A percentile compares a stretch with the other conserved stretches of the same genome.
Evolutionary conservation across 2,329 filamentous ascomycete genomes (phyloP).

Genomic region (Cladosporium phlei): DNA sequence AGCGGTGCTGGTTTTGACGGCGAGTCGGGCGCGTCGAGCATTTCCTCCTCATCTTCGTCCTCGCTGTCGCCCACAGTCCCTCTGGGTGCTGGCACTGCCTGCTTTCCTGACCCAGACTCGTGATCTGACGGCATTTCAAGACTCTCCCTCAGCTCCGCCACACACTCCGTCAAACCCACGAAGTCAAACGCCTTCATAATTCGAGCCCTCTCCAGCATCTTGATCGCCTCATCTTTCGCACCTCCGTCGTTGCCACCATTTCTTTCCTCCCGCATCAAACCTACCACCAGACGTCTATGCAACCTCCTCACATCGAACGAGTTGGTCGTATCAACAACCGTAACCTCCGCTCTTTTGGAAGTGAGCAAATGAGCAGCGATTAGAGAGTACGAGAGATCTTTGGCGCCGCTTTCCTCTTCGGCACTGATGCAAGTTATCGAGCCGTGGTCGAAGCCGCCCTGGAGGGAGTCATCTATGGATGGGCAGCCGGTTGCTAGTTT

Average conservation of each 20-base stretch:
- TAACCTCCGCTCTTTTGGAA: conserved; percentile 28
- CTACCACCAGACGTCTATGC: conserved; percentile 22
- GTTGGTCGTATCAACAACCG: conserved; percentile 44
- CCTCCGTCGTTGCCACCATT: conserved; percentile 7
- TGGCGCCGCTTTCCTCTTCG: conserved; percentile 22
- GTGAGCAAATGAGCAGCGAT: conserved; percentile 38
- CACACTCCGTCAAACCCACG: conserved; percentile 43
- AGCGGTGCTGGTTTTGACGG: background rate
- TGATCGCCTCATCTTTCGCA: conserved; percentile 31
- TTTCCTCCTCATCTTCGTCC: conserved; percentile 38
- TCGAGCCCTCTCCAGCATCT: conserved; percentile 40
- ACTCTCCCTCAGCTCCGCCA: conserved; percentile 40
- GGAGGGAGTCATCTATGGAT: conserved; percentile 35
- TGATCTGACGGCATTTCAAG: conserved; percentile 20
- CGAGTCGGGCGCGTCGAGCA: conserved; percentile 29
- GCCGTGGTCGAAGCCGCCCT: conserved; percentile 35
- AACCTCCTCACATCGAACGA: conserved; percentile 42
- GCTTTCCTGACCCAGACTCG: background rate
- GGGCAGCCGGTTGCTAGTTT: conserved; percentile 24
- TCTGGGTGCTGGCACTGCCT: conserved; percentile 10
- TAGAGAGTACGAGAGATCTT: conserved; percentile 31
- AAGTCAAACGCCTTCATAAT: conserved; percentile 51
- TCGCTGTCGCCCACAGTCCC: conserved; percentile 32
- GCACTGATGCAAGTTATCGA: conserved; percentile 35
- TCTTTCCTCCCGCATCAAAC: no score